Percentiles rank a stretch among this genome's conserved stretches.
These are phyloP conservation scores for Sporothrix globosa DNA, from an alignment of 2,329 filamentous ascomycete genomes.

Conservation along the genomic window DNA sequence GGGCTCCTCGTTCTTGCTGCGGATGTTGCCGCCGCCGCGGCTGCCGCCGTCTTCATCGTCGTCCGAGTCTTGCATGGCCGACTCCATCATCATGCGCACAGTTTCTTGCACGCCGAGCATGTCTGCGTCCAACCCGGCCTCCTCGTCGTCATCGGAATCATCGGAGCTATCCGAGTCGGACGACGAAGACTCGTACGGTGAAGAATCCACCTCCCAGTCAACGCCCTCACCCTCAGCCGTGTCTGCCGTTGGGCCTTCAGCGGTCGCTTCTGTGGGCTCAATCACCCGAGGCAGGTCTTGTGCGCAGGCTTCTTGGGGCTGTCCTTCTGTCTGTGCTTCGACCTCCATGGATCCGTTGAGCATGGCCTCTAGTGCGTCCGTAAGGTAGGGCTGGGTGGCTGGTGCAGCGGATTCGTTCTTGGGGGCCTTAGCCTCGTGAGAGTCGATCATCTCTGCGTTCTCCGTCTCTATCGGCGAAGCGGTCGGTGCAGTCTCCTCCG, in stretches of 20 bases:
- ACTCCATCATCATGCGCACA: conserved; percentile 81
- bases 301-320: background rate
- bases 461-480: background rate
- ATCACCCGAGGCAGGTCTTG: background rate
- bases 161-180: conserved; percentile 40
- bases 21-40: conserved; percentile 55
- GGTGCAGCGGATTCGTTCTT: background rate
- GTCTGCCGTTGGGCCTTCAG: background rate
- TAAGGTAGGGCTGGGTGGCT: conserved; percentile 32
- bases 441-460: conserved; percentile 23
- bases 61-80: conserved; percentile 66
- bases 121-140: conserved; percentile 61
- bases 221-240: conserved; percentile 25
- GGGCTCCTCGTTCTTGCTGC: conserved; percentile 78
- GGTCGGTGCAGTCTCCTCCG: background rate
- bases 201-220: conserved; percentile 85
- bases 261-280: background rate
- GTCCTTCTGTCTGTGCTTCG: background rate
- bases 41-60: conserved; percentile 44
- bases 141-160: conserved; percentile 63
- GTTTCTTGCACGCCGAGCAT: conserved; percentile 80
- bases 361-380: conserved; percentile 39
- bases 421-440: background rate
- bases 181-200: conserved; percentile 69
- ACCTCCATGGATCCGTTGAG: conserved; percentile 37